phyloP scores from a whole-genome alignment of 495 filamentous ascomycete genomes.

The Recurvomyces mirabilis region DNA sequence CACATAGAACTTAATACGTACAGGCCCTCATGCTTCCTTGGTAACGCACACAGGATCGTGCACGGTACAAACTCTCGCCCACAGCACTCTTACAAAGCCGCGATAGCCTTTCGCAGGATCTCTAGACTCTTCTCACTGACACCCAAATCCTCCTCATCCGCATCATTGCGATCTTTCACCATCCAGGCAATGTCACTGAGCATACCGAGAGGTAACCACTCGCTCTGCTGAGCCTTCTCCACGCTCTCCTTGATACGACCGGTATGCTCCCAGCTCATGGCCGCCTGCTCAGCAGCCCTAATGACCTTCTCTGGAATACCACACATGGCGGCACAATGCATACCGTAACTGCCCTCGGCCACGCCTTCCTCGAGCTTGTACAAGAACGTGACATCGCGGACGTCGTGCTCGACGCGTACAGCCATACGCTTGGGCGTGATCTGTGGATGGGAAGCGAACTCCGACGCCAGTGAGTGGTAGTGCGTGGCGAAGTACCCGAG shows the following conservation, averaged over 20 bases:
- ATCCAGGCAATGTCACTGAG: constrained; percentile 86
- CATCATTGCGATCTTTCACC: constrained; percentile 40
- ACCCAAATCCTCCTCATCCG: constrained; percentile 32
- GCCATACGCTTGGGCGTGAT: constrained; percentile 79
- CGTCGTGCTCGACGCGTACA: constrained; percentile 82
- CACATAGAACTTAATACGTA: too few species aligned
- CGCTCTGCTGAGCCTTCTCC: constrained; percentile 62
- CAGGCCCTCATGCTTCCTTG: not conserved
- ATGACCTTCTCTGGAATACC: constrained; percentile 79
- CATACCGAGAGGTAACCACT: constrained; percentile 74
- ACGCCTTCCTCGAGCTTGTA: constrained; percentile 94
- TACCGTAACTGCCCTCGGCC: constrained; percentile 94
- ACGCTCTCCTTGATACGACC: constrained; percentile 77
- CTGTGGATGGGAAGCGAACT: constrained; percentile 82
- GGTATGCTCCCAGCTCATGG: constrained; percentile 91
- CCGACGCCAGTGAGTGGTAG: constrained; percentile 85
- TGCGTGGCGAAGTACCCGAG: constrained; percentile 97
- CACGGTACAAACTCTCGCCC: too few species aligned
- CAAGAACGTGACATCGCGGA: constrained; percentile 76
- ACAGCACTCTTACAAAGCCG: constrained; percentile 49
- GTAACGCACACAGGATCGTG: not conserved
- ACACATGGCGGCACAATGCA: constrained; percentile 99
- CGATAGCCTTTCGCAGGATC: constrained; percentile 67
- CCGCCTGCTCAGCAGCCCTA: constrained; percentile 77
- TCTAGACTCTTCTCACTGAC: constrained; percentile 41